A percentile compares a stretch with the other conserved stretches of the same genome.
Evolutionary conservation across 192 early-diverging fungal species (phyloP).

Genomic region (Umbelopsis vinacea): DNA sequence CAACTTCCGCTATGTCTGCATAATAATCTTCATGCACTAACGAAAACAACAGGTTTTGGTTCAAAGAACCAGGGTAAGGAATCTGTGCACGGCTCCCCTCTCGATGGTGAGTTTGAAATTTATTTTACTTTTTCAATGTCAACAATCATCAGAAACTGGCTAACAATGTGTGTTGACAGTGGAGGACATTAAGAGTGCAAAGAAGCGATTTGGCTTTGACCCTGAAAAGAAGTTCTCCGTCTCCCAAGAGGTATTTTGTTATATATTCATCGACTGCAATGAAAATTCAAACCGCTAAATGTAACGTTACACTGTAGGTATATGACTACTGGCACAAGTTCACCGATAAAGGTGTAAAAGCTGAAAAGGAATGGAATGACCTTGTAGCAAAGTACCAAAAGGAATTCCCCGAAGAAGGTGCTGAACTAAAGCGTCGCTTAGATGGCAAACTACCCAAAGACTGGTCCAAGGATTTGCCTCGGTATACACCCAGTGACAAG

Average conservation of each 20-base stretch:
- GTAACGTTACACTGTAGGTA: conserved; percentile 40
- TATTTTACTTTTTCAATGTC: not conserved
- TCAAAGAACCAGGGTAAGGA: conserved; percentile 87
- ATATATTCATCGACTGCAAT: not conserved
- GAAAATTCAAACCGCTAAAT: not conserved
- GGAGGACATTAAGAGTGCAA: conserved; percentile 79
- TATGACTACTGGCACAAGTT: conserved; percentile 56
- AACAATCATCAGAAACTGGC: not conserved
- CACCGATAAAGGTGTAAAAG: conserved; percentile 60
- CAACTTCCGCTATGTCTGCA: not conserved
- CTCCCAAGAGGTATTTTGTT: conserved; percentile 45
- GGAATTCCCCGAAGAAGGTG: conserved; percentile 65
- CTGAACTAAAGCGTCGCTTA: conserved; percentile 78
- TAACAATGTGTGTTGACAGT: conserved; percentile 26
- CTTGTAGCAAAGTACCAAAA: conserved; percentile 67
- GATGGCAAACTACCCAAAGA: conserved; percentile 69
- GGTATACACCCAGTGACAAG: conserved; percentile 76
- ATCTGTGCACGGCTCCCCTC: conserved; percentile 88
- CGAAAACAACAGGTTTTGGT: conserved; percentile 61
- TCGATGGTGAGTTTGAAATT: conserved; percentile 46
- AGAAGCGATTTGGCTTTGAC: conserved; percentile 85
- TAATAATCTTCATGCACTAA: not conserved
- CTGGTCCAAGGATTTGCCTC: conserved; percentile 72
- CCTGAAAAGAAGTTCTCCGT: conserved; percentile 76
- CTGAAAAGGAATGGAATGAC: conserved; percentile 74